Percentiles rank a stretch among this genome's conserved stretches.
Evolutionary conservation across 345 rosid genomes (phyloP).

Genomic region (sweet orange (Citrus sinensis)): DNA sequence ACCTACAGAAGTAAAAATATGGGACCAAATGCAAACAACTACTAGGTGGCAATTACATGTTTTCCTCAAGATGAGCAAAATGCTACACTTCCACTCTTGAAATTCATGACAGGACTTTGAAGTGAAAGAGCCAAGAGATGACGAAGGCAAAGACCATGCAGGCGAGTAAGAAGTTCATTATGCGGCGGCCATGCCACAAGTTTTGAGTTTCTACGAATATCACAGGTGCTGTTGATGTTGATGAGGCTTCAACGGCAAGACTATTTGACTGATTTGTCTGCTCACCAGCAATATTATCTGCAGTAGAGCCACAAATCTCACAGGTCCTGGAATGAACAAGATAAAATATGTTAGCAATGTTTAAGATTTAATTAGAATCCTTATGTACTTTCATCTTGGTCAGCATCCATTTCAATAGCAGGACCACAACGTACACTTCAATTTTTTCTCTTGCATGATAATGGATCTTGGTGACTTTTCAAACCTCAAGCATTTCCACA

Average conservation of each 20-base stretch:
- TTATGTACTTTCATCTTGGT: not conserved
- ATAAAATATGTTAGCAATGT: not conserved
- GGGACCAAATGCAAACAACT: not conserved
- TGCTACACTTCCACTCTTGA: not conserved
- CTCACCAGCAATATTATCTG: constrained; percentile 42
- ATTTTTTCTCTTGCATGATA: not conserved
- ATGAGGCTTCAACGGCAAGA: constrained; percentile 21
- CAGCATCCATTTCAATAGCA: not conserved
- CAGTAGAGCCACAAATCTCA: constrained; percentile 63
- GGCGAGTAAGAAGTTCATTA: constrained; percentile 60
- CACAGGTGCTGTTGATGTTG: constrained; percentile 32
- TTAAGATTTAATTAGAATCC: not conserved
- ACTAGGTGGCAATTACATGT: not conserved
- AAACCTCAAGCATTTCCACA: not conserved
- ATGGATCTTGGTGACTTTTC: not conserved
- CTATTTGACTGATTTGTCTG: constrained; percentile 29
- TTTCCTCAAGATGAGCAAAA: not conserved
- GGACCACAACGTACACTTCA: not conserved
- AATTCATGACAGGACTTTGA: constrained; percentile 29
- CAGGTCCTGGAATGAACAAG: constrained; percentile 39
- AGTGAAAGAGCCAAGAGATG: constrained; percentile 70
- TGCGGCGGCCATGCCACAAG: constrained; percentile 58
- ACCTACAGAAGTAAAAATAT: not conserved
- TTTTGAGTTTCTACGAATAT: constrained; percentile 36
- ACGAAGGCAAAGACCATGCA: constrained; percentile 59